Evolutionary conservation across 2,329 filamentous ascomycete species (phyloP), one percentile per base, ranked within the genome.

Genomic region (Chrysoporthe austroafricana): DNA sequence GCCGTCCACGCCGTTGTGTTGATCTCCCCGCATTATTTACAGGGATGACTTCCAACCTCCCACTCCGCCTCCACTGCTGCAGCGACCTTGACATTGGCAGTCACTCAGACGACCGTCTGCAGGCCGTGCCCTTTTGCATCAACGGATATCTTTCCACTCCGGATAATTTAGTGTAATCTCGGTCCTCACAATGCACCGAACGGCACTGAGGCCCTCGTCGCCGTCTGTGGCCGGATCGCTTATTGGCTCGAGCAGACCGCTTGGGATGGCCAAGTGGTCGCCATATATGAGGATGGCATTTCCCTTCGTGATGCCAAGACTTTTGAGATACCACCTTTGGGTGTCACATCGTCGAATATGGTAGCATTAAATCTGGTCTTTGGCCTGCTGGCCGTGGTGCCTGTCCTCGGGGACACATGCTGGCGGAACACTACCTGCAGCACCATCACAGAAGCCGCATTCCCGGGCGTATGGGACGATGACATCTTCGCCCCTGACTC

Each of bases 361-460:
- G 39, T 61, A 39, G 50, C 46, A 43, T n/a, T 61, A 46, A 50
- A 42, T 14, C 32, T 64, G n/a, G 34, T 69, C 50, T 16, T 60
- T 56, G 64, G 67, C 61, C 57, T 69, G 44, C 90, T 73, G 32
- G 36, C 67, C 39, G 34, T 64, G 4, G 62, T 44, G 14, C 44
- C 57, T 26, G 61, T 52, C n/a, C 48, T 68, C 26, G 64, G 66
- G 21, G 73, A 74, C 44, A 74, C 70, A 66, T 90, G 87, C 73
- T 90, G 87, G 87, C 79, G 83, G 68, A 74, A 87, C 64, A 85
- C 83, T 1, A 74, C 79, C 26, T 90, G 88, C 73, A 83, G 79
- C 26, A 83, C 83, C 3, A 82, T 85, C 3, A 73, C 74, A 11
- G 74, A 81, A 6, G 74, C 83, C 7, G 81, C 86, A 0, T 90